Conservation (phyloP, 2,329 filamentous ascomycete species). For the Onygenales sp. region DNA sequence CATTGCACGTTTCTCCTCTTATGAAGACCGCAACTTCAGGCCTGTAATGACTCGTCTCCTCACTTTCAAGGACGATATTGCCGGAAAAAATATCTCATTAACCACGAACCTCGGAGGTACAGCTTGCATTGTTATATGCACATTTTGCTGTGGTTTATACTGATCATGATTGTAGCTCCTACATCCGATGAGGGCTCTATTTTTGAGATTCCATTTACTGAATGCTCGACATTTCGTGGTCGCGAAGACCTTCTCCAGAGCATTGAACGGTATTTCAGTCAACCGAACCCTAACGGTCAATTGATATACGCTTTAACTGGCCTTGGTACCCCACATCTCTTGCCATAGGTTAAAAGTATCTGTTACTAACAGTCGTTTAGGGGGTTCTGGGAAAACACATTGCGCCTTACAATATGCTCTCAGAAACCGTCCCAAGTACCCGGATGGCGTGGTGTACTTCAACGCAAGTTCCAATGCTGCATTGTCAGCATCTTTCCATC, state of each 20-base stretch:
- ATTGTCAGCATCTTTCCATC: background rate
- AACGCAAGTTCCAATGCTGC: background rate
- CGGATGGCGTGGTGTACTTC: background rate
- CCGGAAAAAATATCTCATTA: background rate
- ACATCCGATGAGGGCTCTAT: background rate
- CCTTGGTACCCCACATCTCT: background rate
- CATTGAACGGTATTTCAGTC: constrained; percentile 1
- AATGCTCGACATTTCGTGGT: constrained; percentile 4
- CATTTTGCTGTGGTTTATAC: background rate
- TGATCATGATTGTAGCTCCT: background rate
- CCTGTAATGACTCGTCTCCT: constrained; percentile 1
- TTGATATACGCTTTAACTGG: constrained; percentile 4
- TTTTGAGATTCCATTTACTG: background rate
- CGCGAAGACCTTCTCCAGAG: constrained; percentile 2
- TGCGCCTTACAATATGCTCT: constrained; percentile 3
- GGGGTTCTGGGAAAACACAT: constrained; percentile 7
- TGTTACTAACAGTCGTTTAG: background rate
- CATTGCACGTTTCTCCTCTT: constrained; percentile 6
- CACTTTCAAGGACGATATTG: constrained; percentile 1
- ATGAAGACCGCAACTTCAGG: constrained; percentile 3
- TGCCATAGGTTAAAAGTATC: background rate
- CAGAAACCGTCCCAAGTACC: constrained; percentile 5
- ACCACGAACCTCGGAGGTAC: background rate
- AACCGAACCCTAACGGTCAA: background rate
- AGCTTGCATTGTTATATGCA: background rate